Conservation (phyloP, 163 green algal species). For the Volvox carteri region DNA sequence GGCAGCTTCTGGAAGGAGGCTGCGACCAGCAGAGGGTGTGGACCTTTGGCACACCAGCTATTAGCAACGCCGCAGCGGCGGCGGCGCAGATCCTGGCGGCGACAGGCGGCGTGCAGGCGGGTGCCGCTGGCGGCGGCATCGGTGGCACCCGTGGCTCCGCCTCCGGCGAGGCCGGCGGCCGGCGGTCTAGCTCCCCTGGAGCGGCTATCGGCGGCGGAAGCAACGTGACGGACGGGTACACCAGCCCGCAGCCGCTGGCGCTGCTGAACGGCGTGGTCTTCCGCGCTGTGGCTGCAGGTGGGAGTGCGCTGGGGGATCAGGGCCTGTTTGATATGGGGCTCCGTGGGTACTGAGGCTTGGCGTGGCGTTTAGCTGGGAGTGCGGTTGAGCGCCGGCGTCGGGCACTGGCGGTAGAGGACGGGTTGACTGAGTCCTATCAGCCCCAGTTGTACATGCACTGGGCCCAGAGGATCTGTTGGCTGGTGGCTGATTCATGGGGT, state of each 20-base stretch:
- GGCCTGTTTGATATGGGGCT: no score
- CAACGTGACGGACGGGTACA: slow-evolving; percentile 21
- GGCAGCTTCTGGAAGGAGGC: slow-evolving; percentile 35
- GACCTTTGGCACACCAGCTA: slow-evolving; percentile 38
- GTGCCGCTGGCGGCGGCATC: neutral
- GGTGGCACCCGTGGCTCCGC: neutral
- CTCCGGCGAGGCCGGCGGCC: neutral
- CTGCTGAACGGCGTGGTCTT: slow-evolving; percentile 58
- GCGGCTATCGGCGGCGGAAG: neutral
- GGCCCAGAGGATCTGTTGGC: no score
- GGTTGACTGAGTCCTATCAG: no score
- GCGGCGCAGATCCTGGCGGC: slow-evolving; percentile 23
- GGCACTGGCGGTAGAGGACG: no score
- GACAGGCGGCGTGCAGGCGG: neutral
- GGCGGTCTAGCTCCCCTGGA: no score
- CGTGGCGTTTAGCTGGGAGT: no score
- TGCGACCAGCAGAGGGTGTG: slow-evolving; percentile 41
- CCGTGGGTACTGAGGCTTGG: no score
- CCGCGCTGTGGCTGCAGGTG: slow-evolving; percentile 36
- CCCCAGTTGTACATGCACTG: no score
- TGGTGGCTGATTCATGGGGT: no score
- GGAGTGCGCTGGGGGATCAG: neutral
- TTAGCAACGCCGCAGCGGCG: slow-evolving; percentile 13
- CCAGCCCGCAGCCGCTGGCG: slow-evolving; percentile 56
- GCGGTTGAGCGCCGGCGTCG: no score